Evolutionary conservation across 805 yeast species (phyloP).

Genomic region (Hermanozyma aechmeae): DNA sequence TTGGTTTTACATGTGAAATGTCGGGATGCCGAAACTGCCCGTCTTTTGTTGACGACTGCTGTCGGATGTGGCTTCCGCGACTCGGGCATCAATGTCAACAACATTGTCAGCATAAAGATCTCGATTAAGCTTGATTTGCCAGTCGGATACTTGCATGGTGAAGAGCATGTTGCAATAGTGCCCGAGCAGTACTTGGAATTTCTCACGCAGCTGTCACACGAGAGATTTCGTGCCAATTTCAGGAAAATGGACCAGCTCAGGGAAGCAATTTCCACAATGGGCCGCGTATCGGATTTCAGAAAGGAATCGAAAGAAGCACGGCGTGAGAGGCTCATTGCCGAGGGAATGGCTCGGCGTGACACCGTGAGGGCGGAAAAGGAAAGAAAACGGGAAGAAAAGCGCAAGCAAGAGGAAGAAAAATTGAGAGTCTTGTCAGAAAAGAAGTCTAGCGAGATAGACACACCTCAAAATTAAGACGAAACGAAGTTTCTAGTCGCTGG

Average conservation of each 20-base stretch:
- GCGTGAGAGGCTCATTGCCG: conserved; percentile 41
- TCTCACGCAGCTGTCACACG: conserved; percentile 46
- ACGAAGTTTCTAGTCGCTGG: too few species aligned
- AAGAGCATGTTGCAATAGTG: conserved; percentile 33
- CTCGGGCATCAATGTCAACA: conserved; percentile 74
- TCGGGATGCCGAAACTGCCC: conserved; percentile 49
- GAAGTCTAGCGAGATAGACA: too few species aligned
- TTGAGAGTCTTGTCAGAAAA: too few species aligned
- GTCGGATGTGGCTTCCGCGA: conserved; percentile 85
- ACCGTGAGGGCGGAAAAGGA: conserved; percentile 10
- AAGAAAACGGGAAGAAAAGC: not conserved
- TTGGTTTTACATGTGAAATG: conserved; percentile 79
- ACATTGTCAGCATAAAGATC: conserved; percentile 68
- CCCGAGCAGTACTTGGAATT: conserved; percentile 39
- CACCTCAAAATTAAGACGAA: too few species aligned
- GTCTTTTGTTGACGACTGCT: conserved; percentile 55
- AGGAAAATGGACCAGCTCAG: conserved; percentile 44
- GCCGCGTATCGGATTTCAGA: conserved; percentile 1
- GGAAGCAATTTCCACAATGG: conserved; percentile 28
- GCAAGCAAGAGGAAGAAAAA: too few species aligned
- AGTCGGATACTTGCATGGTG: conserved; percentile 44
- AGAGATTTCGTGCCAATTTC: conserved; percentile 59
- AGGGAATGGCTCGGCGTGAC: conserved; percentile 29
- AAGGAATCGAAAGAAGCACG: conserved; percentile 51
- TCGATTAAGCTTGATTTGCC: conserved; percentile 72